A percentile compares a stretch with the other conserved stretches of the same genome.
Conservation (phyloP, 2,329 filamentous ascomycete species). For the Arthrobotrys sphaeroides region DNA sequence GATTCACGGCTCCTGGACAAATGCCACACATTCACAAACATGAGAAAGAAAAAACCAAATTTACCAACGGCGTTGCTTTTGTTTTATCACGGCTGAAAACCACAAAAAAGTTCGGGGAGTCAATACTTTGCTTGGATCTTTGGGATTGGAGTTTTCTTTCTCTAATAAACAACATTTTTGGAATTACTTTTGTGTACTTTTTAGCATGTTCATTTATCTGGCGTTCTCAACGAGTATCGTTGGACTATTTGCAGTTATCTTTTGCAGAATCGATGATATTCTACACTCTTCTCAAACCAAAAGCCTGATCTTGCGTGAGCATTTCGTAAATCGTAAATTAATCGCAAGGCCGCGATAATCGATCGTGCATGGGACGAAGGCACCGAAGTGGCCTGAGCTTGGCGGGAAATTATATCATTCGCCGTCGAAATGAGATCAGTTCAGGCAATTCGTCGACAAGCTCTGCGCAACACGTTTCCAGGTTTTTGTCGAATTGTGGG, state of each 20-base stretch:
- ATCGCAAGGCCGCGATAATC: background rate
- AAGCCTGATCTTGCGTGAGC: background rate
- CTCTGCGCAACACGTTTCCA: constrained; percentile 4
- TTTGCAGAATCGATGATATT: constrained; percentile 21
- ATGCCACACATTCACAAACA: constrained; percentile 3
- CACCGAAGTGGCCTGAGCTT: constrained; percentile 5
- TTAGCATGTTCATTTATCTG: constrained; percentile 34
- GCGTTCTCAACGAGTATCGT: constrained; percentile 4
- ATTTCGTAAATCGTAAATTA: background rate
- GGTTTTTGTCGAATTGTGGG: background rate
- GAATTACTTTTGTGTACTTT: constrained; percentile 9
- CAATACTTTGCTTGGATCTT: constrained; percentile 19
- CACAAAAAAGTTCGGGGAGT: constrained; percentile 48
- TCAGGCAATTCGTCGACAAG: background rate
- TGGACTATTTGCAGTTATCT: background rate
- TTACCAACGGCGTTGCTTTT: constrained; percentile 28
- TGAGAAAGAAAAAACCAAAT: constrained; percentile 6
- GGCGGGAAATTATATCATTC: constrained; percentile 17
- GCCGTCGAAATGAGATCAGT: constrained; percentile 11
- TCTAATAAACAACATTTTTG: constrained; percentile 16
- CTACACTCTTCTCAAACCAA: constrained; percentile 8
- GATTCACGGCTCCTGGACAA: constrained; percentile 31
- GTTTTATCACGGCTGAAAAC: constrained; percentile 31
- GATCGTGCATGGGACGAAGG: too few relatives aligned
- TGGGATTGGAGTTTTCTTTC: constrained; percentile 48